These are phyloP conservation scores for Russula vinacea DNA, from an alignment of 768 basidiomycete genomes.

Conservation along the genomic window DNA sequence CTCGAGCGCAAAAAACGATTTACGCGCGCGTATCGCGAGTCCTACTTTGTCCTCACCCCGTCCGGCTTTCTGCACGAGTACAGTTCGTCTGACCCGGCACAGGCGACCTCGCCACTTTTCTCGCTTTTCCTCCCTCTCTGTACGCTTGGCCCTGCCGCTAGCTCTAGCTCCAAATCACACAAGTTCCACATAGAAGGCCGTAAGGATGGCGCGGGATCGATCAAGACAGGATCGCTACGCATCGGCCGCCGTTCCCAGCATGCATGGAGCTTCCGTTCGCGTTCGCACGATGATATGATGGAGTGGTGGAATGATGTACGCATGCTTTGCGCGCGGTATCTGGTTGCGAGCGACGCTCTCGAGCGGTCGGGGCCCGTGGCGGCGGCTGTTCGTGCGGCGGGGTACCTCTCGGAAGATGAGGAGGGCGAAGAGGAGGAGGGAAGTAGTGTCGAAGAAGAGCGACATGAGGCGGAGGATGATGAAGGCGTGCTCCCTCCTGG, in stretches of 20 bases:
- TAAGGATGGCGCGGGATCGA: conserved; percentile 74
- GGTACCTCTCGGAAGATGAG: conserved; percentile 83
- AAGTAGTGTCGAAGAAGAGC: conserved; percentile 53
- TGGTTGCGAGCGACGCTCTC: conserved; percentile 91
- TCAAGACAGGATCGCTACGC: conserved; percentile 54
- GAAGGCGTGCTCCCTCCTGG: conserved; percentile 49
- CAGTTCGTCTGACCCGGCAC: conserved; percentile 66
- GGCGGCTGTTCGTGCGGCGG: conserved; percentile 84
- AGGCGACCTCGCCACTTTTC: conserved; percentile 63
- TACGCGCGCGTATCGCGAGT: conserved; percentile 80
- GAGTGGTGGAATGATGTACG: conserved; percentile 99
- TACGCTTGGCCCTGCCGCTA: conserved; percentile 88
- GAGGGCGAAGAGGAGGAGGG: conserved; percentile 60
- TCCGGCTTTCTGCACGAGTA: conserved; percentile 97
- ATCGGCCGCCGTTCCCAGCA: conserved; percentile 43
- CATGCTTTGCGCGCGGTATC: conserved; percentile 89
- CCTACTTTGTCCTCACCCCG: conserved; percentile 89
- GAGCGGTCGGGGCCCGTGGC: conserved; percentile 90
- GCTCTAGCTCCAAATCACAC: conserved; percentile 65
- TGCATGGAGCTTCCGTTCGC: conserved; percentile 87
- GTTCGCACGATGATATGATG: conserved; percentile 96
- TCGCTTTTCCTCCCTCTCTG: conserved; percentile 91
- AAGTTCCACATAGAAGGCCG: conserved; percentile 97
- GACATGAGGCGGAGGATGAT: conserved; percentile 48
- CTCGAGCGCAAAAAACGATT: conserved; percentile 96